Conservation (phyloP, 768 basidiomycete species). For the Russula earlei region DNA sequence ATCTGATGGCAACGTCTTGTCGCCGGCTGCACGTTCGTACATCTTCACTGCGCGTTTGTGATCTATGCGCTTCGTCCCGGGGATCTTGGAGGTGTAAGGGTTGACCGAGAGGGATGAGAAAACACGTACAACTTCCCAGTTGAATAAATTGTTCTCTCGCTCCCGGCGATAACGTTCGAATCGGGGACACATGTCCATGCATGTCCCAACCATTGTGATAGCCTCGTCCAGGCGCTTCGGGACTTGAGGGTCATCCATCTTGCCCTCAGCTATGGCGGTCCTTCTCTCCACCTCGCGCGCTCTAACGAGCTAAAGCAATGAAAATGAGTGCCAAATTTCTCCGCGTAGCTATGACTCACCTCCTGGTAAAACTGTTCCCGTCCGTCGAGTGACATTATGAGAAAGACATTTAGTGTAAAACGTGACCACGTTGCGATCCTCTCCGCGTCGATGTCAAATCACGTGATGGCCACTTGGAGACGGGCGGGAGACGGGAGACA, state of each 20-base stretch:
- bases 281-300: constrained; percentile 63
- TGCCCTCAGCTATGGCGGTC: constrained; percentile 68
- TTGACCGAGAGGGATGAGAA: constrained; percentile 5
- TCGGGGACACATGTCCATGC: constrained; percentile 88
- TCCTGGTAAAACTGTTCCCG: constrained; percentile 63
- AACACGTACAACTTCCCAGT: constrained; percentile 70
- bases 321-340: background rate
- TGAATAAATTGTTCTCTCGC: constrained; percentile 77
- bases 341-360: constrained; percentile 33
- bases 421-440: too few relatives aligned
- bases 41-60: constrained; percentile 86
- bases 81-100: constrained; percentile 47
- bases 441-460: too few relatives aligned
- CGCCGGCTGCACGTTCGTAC: constrained; percentile 91
- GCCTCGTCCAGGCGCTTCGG: constrained; percentile 80
- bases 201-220: constrained; percentile 88
- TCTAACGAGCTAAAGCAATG: constrained; percentile 46
- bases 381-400: constrained; percentile 50
- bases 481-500: too few relatives aligned
- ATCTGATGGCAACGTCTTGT: constrained; percentile 86
- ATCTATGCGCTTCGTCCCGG: constrained; percentile 78
- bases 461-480: too few relatives aligned
- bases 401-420: too few relatives aligned
- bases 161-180: constrained; percentile 90
- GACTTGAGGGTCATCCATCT: constrained; percentile 79